Evolutionary conservation across 2,329 filamentous ascomycete species (phyloP).

Genomic region (Penicillium sp.): DNA sequence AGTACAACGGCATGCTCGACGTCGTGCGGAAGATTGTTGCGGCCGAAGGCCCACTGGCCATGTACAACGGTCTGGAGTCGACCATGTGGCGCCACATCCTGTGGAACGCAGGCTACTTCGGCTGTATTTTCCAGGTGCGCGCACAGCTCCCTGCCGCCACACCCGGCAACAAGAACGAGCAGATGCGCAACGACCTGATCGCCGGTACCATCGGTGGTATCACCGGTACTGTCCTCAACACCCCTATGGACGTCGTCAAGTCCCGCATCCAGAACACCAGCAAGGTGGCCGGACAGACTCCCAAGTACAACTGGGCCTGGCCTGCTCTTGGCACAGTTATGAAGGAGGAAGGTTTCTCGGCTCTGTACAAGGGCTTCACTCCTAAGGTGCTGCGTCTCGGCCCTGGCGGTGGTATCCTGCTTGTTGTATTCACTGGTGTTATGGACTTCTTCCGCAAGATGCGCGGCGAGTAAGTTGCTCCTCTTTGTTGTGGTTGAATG

Average conservation of each 20-base stretch:
- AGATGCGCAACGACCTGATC: conserved; percentile 83
- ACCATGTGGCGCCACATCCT: conserved; percentile 93
- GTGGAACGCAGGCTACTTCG: conserved; percentile 97
- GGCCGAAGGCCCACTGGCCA: conserved; percentile 75
- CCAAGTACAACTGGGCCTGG: conserved; percentile 99
- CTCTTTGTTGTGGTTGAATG: conserved; percentile 2
- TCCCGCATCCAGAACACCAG: conserved; percentile 93
- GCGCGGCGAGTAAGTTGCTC: conserved; percentile 48
- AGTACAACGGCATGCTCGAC: conserved; percentile 53
- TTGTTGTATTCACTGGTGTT: conserved; percentile 49
- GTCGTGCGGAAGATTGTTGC: conserved; percentile 66
- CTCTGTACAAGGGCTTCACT: conserved; percentile 95
- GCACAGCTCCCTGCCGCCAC: conserved; percentile 75
- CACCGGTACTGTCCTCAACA: conserved; percentile 86
- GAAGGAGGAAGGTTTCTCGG: conserved; percentile 86
- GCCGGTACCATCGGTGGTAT: conserved; percentile 87
- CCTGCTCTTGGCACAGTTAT: conserved; percentile 79
- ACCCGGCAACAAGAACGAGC: conserved; percentile 63
- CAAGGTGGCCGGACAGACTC: conserved; percentile 71
- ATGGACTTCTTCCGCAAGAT: conserved; percentile 81
- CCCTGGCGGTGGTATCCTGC: conserved; percentile 61
- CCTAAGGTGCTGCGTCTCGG: conserved; percentile 84
- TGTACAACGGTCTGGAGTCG: conserved; percentile 96
- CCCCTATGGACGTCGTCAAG: conserved; percentile 96
- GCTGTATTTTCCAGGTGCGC: conserved; percentile 96